Evolutionary conservation across 2,329 filamentous ascomycete genomes (phyloP), one percentile per base, ranked within the genome.

Genomic region (Xylariaceae sp.): DNA sequence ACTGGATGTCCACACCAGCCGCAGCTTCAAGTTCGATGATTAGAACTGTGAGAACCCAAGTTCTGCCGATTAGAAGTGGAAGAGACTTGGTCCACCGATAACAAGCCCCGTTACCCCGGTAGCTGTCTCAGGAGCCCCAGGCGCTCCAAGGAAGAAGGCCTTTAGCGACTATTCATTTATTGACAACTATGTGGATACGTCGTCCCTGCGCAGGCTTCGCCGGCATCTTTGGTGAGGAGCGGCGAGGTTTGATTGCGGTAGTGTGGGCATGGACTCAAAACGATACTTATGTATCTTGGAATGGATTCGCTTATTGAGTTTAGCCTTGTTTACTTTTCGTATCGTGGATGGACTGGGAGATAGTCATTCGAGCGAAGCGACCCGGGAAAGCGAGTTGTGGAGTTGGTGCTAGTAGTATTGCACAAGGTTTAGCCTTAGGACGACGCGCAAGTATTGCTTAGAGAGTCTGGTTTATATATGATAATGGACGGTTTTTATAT

Each of bases 21-120:
- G 92, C 73, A 87, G 89, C 55, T 88, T 96, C 76, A 96, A 95
- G 76, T 99, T 99, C 72, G 91, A 96, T 2, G 89, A 95, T 66
- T 95, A 82, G 74, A 65, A 61, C n/a, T 52, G 54, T 32, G 49
- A 58, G 53, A 54, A 55, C 47, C 44, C 44, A 2, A 50, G 56
- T 50, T 51, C 53, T 43, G 53, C 53, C 43, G 46, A 56, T 34
- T 53, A 46, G 50, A 50, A 47, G 39, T 46, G 11, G 39, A 8
- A 19, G 37, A 37, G 47, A 30, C 31, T 49, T 31, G 34, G 27
- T 40, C 49, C 48, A 8, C 46, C 35, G 40, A 47, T 35, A 26
- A 35, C 48, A 43, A 26, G 19, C 3, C 8, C 37, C 29, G 26
- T n/a, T 40, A 45, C 53, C 5, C 53, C 56, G 44, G 41, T 44